These are phyloP conservation scores for Dicorynia guianensis DNA, from an alignment of 306 rosid species.

Conservation along the genomic window DNA sequence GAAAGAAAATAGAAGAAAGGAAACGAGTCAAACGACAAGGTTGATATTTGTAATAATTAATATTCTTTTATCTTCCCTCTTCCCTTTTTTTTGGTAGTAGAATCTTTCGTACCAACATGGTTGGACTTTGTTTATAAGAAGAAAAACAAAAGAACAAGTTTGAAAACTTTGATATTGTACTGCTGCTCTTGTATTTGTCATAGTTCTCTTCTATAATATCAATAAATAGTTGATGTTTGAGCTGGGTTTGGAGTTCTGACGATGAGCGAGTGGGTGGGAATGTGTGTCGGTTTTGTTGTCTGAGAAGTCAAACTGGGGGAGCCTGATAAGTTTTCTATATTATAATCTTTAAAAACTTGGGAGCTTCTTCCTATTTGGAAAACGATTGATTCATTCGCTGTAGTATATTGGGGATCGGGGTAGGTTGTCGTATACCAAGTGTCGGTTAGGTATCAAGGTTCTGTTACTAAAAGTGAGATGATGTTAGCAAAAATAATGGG, in stretches of 20 bases:
- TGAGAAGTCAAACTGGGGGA: slow-evolving; percentile 66
- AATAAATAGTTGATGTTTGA: neutral
- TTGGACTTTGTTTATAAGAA: slow-evolving; percentile 54
- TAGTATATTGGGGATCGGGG: slow-evolving; percentile 48
- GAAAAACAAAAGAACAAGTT: slow-evolving; percentile 39
- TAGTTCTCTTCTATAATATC: neutral
- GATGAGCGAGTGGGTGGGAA: slow-evolving; percentile 70
- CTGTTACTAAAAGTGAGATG: slow-evolving; percentile 47
- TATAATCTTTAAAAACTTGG: too few relatives aligned
- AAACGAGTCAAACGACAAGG: slow-evolving; percentile 33
- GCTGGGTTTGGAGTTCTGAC: slow-evolving; percentile 49
- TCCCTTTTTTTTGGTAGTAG: neutral
- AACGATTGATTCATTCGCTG: neutral
- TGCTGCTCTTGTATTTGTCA: slow-evolving; percentile 33
- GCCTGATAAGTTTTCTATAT: neutral
- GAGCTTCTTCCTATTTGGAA: too few relatives aligned
- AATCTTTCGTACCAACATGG: slow-evolving; percentile 55
- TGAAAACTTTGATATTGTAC: slow-evolving; percentile 54
- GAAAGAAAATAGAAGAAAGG: neutral
- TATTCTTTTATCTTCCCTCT: neutral
- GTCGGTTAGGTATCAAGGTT: slow-evolving; percentile 59
- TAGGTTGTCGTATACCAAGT: slow-evolving; percentile 47
- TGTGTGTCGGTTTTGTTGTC: slow-evolving; percentile 78
- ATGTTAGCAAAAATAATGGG: slow-evolving; percentile 37
- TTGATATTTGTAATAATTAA: slow-evolving; percentile 34